Percentiles rank a stretch among this genome's conserved stretches.
Evolutionary conservation across 164 flowering plant species (phyloP).

Genomic region (Magnolia officinalis): DNA sequence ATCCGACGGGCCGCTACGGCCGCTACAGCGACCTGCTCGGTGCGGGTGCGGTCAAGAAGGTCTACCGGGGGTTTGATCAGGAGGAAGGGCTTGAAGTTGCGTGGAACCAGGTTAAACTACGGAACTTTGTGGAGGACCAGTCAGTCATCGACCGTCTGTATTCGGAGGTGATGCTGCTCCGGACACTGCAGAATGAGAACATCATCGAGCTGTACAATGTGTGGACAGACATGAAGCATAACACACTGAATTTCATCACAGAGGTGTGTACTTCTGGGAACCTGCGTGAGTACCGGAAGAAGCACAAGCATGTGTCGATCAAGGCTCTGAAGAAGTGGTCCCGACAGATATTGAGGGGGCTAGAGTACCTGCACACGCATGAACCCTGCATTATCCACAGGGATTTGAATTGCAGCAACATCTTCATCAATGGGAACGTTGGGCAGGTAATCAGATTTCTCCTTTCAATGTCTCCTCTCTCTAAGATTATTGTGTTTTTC

Average conservation of each 20-base stretch:
- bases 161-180: slow-evolving; percentile 47
- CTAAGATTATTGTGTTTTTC: neutral
- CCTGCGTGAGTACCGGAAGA: slow-evolving; percentile 69
- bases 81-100: slow-evolving; percentile 87
- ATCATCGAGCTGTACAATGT: slow-evolving; percentile 45
- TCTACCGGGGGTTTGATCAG: slow-evolving; percentile 77
- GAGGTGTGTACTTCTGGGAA: slow-evolving; percentile 79
- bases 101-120: slow-evolving; percentile 66
- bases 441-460: slow-evolving; percentile 50
- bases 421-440: slow-evolving; percentile 75
- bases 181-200: slow-evolving; percentile 38
- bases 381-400: slow-evolving; percentile 81
- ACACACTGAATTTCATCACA: slow-evolving; percentile 67
- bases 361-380: slow-evolving; percentile 62
- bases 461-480: neutral
- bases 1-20: slow-evolving; percentile 68
- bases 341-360: slow-evolving; percentile 61
- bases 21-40: slow-evolving; percentile 68
- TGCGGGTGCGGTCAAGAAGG: slow-evolving; percentile 69
- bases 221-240: slow-evolving; percentile 45
- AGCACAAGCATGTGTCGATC: slow-evolving; percentile 61
- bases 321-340: slow-evolving; percentile 84
- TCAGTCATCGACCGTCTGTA: slow-evolving; percentile 39
- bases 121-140: slow-evolving; percentile 42
- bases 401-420: slow-evolving; percentile 79